Evolutionary conservation across 2,329 filamentous ascomycete genomes (phyloP).

Genomic region (Lachnellula arida): DNA sequence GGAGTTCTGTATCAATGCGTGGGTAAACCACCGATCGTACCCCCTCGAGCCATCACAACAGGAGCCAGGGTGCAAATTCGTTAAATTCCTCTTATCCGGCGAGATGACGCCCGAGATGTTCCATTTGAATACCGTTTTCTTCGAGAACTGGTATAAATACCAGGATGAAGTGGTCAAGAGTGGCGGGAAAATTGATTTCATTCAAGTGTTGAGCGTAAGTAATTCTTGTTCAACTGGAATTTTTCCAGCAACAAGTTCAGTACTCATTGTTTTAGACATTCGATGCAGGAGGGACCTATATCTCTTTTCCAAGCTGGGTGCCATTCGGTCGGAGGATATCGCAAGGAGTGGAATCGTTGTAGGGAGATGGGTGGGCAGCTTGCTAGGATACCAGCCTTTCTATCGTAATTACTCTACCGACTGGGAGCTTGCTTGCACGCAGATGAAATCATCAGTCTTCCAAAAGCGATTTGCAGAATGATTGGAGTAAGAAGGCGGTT

Average conservation of each 20-base stretch:
- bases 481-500: too few relatives aligned
- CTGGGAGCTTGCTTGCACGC: slow-evolving; percentile 1
- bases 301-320: slow-evolving; percentile 1
- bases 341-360: neutral
- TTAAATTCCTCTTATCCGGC: too few relatives aligned
- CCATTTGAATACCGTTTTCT: too few relatives aligned
- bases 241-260: too few relatives aligned
- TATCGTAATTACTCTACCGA: slow-evolving; percentile 2
- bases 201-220: slow-evolving; percentile 4
- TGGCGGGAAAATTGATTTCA: neutral
- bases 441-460: neutral
- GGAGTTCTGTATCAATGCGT: too few relatives aligned
- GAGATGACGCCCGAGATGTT: too few relatives aligned
- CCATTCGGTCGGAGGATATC: neutral
- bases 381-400: slow-evolving; percentile 2
- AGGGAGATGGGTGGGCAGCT: slow-evolving; percentile 2
- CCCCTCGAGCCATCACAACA: too few relatives aligned
- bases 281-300: slow-evolving; percentile 3
- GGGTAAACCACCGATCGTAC: too few relatives aligned
- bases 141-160: neutral
- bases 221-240: neutral
- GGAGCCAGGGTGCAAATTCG: too few relatives aligned
- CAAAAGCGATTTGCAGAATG: slow-evolving; percentile 3
- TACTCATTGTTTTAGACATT: neutral
- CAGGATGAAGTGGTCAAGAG: neutral